These are phyloP conservation scores for Pinus albicaulis DNA, from an alignment of 75 land plant species.

Conservation along the genomic window DNA sequence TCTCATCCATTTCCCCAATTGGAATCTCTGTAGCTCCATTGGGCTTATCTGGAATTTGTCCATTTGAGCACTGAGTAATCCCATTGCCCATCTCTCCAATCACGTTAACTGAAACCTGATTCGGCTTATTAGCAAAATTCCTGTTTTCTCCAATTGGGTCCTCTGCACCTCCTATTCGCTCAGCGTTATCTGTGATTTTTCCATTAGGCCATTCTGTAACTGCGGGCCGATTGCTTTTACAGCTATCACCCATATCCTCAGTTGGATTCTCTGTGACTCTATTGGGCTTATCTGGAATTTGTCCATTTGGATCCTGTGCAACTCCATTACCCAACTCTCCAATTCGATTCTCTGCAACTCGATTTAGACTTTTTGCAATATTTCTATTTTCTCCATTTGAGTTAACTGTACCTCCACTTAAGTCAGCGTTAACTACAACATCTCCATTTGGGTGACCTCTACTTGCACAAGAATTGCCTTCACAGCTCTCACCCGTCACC, in stretches of 20 bases:
- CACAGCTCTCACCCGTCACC: background rate
- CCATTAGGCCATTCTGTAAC: background rate
- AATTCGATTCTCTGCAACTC: too few relatives aligned
- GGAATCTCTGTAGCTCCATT: too few relatives aligned
- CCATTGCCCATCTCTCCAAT: too few relatives aligned
- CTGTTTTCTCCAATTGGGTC: too few relatives aligned
- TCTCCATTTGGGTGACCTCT: background rate
- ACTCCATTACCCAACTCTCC: background rate
- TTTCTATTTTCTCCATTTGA: background rate
- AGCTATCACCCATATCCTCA: background rate
- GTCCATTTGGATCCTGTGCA: background rate
- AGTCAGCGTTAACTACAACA: too few relatives aligned
- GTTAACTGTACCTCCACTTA: background rate
- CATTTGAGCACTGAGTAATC: too few relatives aligned
- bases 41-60: too few relatives aligned
- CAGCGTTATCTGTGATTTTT: background rate
- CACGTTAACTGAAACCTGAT: too few relatives aligned
- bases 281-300: background rate
- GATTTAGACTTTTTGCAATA: too few relatives aligned
- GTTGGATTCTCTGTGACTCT: too few relatives aligned
- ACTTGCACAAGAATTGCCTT: background rate
- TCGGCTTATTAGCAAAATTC: too few relatives aligned
- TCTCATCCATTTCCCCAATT: background rate
- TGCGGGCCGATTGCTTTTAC: background rate
- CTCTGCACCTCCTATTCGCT: too few relatives aligned